Conservation (phyloP, 2,329 filamentous ascomycete species). For the Rhinocladiella similis region DNA sequence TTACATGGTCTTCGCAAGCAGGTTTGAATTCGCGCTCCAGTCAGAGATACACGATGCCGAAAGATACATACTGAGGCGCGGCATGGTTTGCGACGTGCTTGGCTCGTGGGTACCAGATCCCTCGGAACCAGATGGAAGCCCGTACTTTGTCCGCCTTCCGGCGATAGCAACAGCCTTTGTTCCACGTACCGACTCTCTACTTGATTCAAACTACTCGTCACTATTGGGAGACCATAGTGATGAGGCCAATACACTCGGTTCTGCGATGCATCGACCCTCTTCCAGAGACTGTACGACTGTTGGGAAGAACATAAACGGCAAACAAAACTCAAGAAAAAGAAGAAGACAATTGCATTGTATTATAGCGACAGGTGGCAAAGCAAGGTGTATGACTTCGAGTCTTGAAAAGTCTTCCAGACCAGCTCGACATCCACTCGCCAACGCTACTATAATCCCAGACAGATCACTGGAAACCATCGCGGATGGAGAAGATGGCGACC, state of each 20-base stretch:
- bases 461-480: not conserved
- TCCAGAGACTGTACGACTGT: not conserved
- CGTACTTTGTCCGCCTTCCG: not conserved
- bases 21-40: constrained; percentile 15
- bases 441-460: not conserved
- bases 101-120: constrained; percentile 19
- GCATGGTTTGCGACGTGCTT: constrained; percentile 6
- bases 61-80: constrained; percentile 6
- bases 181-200: not conserved
- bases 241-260: no score
- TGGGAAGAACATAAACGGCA: not conserved
- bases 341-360: not conserved
- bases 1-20: constrained; percentile 20
- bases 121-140: not conserved
- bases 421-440: constrained; percentile 11
- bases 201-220: constrained; percentile 2
- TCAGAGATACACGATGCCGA: constrained; percentile 10
- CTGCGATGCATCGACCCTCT: not conserved
- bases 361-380: not conserved
- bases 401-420: not conserved
- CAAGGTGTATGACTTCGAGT: not conserved
- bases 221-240: not conserved
- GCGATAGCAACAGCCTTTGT: not conserved
- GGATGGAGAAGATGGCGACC: not conserved
- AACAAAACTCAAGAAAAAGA: not conserved